phyloP scores from a whole-genome alignment of 495 filamentous ascomycete genomes.

The Aspergillus olivimuriae region DNA sequence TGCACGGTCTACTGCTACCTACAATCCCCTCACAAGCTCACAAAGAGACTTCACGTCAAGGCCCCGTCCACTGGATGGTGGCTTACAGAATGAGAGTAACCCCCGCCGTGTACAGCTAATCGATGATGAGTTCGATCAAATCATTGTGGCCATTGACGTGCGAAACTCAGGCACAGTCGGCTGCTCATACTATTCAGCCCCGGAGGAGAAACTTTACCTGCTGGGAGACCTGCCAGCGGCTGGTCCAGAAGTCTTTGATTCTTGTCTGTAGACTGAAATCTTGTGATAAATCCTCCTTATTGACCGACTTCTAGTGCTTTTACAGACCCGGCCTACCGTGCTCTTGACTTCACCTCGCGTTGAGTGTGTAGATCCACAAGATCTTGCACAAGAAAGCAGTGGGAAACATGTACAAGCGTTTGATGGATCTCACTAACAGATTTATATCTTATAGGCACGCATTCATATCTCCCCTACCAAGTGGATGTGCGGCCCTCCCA shows the following conservation, averaged over 20 bases:
- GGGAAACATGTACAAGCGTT: not conserved
- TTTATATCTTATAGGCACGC: constrained; percentile 30
- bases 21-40: constrained; percentile 1
- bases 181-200: constrained; percentile 77
- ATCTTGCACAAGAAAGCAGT: constrained; percentile 23
- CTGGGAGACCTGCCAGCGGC: constrained; percentile 75
- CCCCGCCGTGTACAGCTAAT: not conserved
- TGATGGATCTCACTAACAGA: not conserved
- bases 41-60: constrained; percentile 1
- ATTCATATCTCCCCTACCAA: constrained; percentile 55
- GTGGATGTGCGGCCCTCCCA: constrained; percentile 64
- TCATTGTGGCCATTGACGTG: constrained; percentile 81
- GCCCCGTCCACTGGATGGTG: constrained; percentile 1
- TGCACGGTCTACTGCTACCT: not conserved
- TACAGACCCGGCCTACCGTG: constrained; percentile 73
- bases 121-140: constrained; percentile 61
- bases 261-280: constrained; percentile 36
- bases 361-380: constrained; percentile 45
- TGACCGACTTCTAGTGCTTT: constrained; percentile 47
- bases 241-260: constrained; percentile 64
- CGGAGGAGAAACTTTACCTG: constrained; percentile 68
- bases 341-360: constrained; percentile 67
- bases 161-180: constrained; percentile 67
- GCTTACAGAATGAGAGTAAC: not conserved
- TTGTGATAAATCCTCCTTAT: not conserved